phyloP scores from a whole-genome alignment of 2,329 filamentous ascomycete genomes.

The Colletotrichum echinochloae region DNA sequence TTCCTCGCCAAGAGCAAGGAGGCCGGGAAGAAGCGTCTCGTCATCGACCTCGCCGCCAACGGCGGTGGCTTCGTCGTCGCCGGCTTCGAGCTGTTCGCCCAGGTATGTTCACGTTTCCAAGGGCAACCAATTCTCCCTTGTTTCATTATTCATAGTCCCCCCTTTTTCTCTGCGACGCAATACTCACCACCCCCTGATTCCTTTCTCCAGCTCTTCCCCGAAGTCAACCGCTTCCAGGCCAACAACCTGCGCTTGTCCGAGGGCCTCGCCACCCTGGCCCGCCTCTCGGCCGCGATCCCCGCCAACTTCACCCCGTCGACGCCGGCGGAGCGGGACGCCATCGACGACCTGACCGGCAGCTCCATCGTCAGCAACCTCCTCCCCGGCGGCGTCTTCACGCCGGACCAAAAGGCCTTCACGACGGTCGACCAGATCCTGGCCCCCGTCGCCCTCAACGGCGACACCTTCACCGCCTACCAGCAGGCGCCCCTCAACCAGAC shows the following conservation, averaged over 20 bases:
- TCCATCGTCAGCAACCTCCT: conserved; percentile 58
- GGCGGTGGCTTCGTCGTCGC: conserved; percentile 69
- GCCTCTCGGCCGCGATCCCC: conserved; percentile 49
- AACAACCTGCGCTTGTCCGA: conserved; percentile 64
- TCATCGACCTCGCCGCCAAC: conserved; percentile 70
- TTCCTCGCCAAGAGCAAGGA: conserved; percentile 50
- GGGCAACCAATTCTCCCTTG: conserved; percentile 44
- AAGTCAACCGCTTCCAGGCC: conserved; percentile 60
- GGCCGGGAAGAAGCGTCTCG: conserved; percentile 68
- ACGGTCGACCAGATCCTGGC: conserved; percentile 48
- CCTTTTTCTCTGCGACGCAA: neutral
- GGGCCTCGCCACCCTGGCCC: conserved; percentile 57
- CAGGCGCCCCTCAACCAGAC: conserved; percentile 54
- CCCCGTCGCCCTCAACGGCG: conserved; percentile 54
- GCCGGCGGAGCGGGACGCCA: conserved; percentile 53
- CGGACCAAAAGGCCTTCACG: conserved; percentile 49
- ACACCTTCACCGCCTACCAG: conserved; percentile 62
- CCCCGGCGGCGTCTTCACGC: conserved; percentile 62
- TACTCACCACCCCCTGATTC: neutral
- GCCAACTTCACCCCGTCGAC: conserved; percentile 47
- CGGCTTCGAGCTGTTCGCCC: conserved; percentile 72
- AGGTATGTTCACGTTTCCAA: conserved; percentile 55
- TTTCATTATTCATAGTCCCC: conserved; percentile 42
- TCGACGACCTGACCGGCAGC: conserved; percentile 60
- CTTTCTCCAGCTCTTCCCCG: conserved; percentile 60